These are phyloP conservation scores for Aspergillus eucalypticola DNA, from an alignment of 2,329 filamentous ascomycete genomes.

Conservation along the genomic window DNA sequence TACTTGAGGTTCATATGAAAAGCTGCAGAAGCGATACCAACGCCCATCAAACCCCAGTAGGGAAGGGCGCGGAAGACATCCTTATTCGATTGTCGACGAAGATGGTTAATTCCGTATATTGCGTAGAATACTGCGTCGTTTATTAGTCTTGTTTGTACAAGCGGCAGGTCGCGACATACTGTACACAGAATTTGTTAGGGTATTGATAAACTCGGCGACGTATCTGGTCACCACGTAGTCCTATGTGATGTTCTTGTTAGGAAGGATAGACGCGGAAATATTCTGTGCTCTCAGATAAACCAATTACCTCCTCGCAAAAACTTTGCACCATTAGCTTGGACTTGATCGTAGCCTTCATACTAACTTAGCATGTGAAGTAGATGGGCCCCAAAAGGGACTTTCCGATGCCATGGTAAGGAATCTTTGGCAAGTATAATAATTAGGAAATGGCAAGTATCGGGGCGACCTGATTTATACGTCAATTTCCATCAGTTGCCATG, in stretches of 20 bases:
- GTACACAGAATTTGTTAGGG: slow-evolving; percentile 30
- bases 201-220: slow-evolving; percentile 32
- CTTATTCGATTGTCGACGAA: slow-evolving; percentile 7
- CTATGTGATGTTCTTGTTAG: background rate
- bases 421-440: background rate
- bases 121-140: slow-evolving; percentile 26
- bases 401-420: background rate
- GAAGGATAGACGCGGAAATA: background rate
- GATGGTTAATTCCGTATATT: slow-evolving; percentile 15
- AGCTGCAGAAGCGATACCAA: slow-evolving; percentile 27
- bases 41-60: slow-evolving; percentile 24
- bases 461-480: too few species aligned
- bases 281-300: background rate
- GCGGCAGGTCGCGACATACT: background rate
- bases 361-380: slow-evolving; percentile 8
- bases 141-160: background rate
- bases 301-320: slow-evolving; percentile 9
- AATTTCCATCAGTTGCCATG: too few species aligned
- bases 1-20: slow-evolving; percentile 32
- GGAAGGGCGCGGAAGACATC: slow-evolving; percentile 14
- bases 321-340: background rate
- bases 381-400: background rate
- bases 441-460: too few species aligned
- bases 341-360: background rate
- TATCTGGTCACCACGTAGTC: slow-evolving; percentile 29